Percentiles rank a stretch among this genome's conserved stretches.
Conservation (phyloP, 1,284 basidiomycete species). For the Fomitopsis pinicola region DNA sequence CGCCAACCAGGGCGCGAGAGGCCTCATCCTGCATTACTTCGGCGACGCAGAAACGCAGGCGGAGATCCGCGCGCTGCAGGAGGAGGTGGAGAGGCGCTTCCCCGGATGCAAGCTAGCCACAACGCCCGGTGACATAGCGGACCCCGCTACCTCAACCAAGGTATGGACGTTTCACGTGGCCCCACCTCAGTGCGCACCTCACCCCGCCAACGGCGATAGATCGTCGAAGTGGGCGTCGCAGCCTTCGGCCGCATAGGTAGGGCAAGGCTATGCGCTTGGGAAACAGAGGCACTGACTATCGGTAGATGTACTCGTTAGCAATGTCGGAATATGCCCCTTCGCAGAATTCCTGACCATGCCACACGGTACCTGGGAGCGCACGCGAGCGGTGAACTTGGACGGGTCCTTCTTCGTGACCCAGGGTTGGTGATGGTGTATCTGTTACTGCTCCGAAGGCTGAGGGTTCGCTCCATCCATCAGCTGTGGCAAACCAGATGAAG, state of each 20-base stretch:
- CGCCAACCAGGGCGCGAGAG: constrained; percentile 63
- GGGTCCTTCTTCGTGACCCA: constrained; percentile 77
- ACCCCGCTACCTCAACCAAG: constrained; percentile 55
- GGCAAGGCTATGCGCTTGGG: background rate
- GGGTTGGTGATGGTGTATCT: constrained; percentile 32
- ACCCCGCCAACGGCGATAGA: constrained; percentile 31
- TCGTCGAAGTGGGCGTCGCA: constrained; percentile 54
- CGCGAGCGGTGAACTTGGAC: constrained; percentile 73
- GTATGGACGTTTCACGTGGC: constrained; percentile 28
- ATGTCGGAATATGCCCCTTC: constrained; percentile 82
- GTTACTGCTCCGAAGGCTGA: background rate
- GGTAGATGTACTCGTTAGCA: constrained; percentile 55
- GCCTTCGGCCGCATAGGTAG: constrained; percentile 66
- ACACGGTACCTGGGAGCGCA: constrained; percentile 62
- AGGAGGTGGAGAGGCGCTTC: constrained; percentile 38
- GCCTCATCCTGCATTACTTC: constrained; percentile 67
- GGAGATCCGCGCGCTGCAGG: constrained; percentile 44
- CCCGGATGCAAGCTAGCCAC: constrained; percentile 32
- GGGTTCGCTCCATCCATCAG: constrained; percentile 29
- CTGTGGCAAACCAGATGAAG: constrained; percentile 77
- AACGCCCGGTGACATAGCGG: constrained; percentile 67
- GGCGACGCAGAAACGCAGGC: constrained; percentile 54
- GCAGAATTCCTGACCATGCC: constrained; percentile 78
- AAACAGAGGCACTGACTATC: background rate
- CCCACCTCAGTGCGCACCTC: background rate